A percentile compares a stretch with the other conserved stretches of the same genome.
These are phyloP conservation scores for Cladorrhinum samala DNA, from an alignment of 495 filamentous ascomycete species.

Conservation along the genomic window DNA sequence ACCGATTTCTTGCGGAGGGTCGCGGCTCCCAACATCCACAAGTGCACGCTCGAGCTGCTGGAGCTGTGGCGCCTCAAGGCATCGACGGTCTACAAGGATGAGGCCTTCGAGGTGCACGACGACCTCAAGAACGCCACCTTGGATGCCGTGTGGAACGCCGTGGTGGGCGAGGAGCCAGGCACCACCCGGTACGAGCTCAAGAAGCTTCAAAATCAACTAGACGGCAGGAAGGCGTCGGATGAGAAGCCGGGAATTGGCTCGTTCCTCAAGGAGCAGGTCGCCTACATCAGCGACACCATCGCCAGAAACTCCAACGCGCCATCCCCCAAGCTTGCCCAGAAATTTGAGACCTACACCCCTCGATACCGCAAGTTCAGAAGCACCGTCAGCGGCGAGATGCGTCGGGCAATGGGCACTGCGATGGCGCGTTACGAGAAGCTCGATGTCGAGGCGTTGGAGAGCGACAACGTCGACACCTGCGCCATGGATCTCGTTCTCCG, in stretches of 20 bases:
- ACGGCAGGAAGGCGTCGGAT: not conserved
- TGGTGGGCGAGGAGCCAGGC: constrained; percentile 24
- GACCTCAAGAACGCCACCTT: constrained; percentile 32
- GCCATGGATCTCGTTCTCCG: constrained; percentile 34
- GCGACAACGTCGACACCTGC: constrained; percentile 25
- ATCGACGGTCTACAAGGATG: constrained; percentile 3
- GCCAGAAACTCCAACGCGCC: constrained; percentile 5
- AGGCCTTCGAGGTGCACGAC: constrained; percentile 19
- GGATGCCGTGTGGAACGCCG: constrained; percentile 30
- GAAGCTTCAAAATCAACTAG: constrained; percentile 15
- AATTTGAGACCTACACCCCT: constrained; percentile 16
- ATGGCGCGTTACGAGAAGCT: constrained; percentile 17
- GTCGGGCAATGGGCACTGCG: constrained; percentile 17
- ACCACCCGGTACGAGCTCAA: constrained; percentile 16
- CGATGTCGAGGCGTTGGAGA: constrained; percentile 11
- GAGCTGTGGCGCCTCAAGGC: constrained; percentile 32
- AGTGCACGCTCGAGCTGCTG: constrained; percentile 20
- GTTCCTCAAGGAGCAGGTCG: constrained; percentile 17
- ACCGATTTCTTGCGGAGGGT: constrained; percentile 27
- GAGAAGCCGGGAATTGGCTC: not conserved
- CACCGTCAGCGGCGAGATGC: constrained; percentile 16
- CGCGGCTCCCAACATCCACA: constrained; percentile 26
- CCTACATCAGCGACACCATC: constrained; percentile 20
- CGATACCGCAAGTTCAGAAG: constrained; percentile 19
- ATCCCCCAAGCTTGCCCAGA: constrained; percentile 9